phyloP scores from a whole-genome alignment of 495 filamentous ascomycete species.

The Choiromyces venosus region DNA sequence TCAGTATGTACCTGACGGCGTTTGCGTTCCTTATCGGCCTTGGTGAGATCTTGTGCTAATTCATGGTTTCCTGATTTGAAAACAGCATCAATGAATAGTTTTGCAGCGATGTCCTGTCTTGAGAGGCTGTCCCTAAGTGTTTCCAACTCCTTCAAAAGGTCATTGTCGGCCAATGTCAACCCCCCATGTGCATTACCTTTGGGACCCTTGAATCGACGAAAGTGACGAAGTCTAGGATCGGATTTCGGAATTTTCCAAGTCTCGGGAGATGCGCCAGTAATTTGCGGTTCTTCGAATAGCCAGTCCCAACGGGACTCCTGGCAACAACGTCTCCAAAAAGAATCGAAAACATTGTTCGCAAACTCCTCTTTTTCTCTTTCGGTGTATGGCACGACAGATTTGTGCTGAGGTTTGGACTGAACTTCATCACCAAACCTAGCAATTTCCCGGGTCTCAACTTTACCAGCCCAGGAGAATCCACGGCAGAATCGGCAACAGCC shows the following conservation, averaged over 20 bases:
- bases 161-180: slow-evolving; percentile 19
- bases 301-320: slow-evolving; percentile 43
- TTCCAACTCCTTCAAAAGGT: slow-evolving; percentile 25
- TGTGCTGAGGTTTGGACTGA: slow-evolving; percentile 32
- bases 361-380: slow-evolving; percentile 31
- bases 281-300: slow-evolving; percentile 38
- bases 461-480: slow-evolving; percentile 37
- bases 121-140: slow-evolving; percentile 20
- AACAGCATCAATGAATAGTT: slow-evolving; percentile 33
- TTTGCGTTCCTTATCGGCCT: slow-evolving; percentile 40
- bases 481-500: slow-evolving; percentile 39
- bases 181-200: slow-evolving; percentile 5
- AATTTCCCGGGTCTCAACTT: slow-evolving; percentile 29
- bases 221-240: slow-evolving; percentile 39
- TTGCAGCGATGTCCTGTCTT: slow-evolving; percentile 35
- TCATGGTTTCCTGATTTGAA: slow-evolving; percentile 19
- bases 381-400: slow-evolving; percentile 37
- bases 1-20: slow-evolving; percentile 33
- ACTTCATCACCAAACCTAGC: slow-evolving; percentile 31
- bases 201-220: slow-evolving; percentile 24
- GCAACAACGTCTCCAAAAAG: slow-evolving; percentile 39
- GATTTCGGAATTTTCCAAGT: slow-evolving; percentile 35
- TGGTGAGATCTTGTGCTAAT: slow-evolving; percentile 26
- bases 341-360: slow-evolving; percentile 11
- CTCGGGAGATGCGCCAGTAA: slow-evolving; percentile 8